phyloP scores from a whole-genome alignment of 2,329 filamentous ascomycete genomes.

The Colletotrichum trifolii region DNA sequence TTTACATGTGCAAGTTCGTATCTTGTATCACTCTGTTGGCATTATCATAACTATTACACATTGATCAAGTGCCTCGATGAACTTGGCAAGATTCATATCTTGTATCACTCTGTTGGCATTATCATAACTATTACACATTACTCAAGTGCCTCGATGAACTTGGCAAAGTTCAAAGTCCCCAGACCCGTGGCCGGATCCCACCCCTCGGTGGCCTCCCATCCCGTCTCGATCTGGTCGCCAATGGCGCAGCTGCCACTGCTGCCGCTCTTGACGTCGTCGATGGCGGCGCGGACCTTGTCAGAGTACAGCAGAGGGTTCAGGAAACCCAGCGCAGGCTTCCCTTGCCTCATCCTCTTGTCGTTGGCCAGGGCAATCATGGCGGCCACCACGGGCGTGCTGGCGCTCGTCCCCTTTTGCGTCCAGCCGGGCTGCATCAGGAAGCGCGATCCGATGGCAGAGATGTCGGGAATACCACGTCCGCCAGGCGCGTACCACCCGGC shows the following conservation, averaged over 20 bases:
- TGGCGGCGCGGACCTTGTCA: conserved; percentile 12
- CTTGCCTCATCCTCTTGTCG: conserved; percentile 51
- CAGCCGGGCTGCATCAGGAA: conserved; percentile 48
- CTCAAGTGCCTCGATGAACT: conserved; percentile 5
- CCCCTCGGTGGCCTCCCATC: conserved; percentile 9
- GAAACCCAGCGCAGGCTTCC: conserved; percentile 53
- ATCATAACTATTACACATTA: background rate
- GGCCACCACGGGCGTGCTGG: conserved; percentile 53
- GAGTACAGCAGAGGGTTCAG: conserved; percentile 55
- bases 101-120: background rate
- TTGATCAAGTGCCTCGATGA: conserved; percentile 1
- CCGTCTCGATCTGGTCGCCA: conserved; percentile 6
- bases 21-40: background rate
- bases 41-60: background rate
- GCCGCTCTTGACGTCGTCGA: conserved; percentile 15
- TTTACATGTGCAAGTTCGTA: no score
- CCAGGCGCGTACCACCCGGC: conserved; percentile 54
- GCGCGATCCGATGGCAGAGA: conserved; percentile 63
- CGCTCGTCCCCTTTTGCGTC: conserved; percentile 45
- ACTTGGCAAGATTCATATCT: conserved; percentile 23
- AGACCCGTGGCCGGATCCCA: conserved; percentile 24
- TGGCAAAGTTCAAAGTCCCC: conserved; percentile 16
- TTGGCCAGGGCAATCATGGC: conserved; percentile 56
- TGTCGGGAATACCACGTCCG: conserved; percentile 59
- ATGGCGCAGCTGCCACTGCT: conserved; percentile 1